Evolutionary conservation across 306 rosid species (phyloP), one percentile per base, ranked within the genome.

Genomic region (Medicago arabica): DNA sequence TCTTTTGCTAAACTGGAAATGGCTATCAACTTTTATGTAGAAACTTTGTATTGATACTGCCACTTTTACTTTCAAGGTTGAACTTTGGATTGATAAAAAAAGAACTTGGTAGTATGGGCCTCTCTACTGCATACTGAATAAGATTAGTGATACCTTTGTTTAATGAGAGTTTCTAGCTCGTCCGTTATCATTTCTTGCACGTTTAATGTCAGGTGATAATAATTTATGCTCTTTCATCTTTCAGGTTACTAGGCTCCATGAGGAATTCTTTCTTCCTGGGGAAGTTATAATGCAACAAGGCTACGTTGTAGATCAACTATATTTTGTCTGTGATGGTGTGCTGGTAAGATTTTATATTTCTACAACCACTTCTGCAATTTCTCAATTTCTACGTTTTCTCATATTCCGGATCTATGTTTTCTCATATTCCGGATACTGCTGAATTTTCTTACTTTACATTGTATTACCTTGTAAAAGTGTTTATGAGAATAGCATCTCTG

Each of bases 261-360:
- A 95, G 85, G 99, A 95, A 80, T 95, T 95, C 83, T 95, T 92
- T 82, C 96, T 95, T 60, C 97, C 97, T 5, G 97, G 99, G 71
- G 97, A 95, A 84, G 91, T 90, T 80, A 77, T 95, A 72, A 77
- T 92, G 93, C 96, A 95, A 71, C 96, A 88, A 74, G 99, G 97
- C 82, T 88, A 86, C 57, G 99, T 78, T 13, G 92, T 95, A 19
- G 99, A 92, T 86, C 99, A 95, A 86, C 89, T 95, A 53, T 95
- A 95, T 82, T 92, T 95, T 78, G 92, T 95, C 77, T 95, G 97
- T 74, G 89, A 92, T 62, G 99, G 97, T 70, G 62, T 40, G 72
- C 83, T 95, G 99, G 99, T 95, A 95, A 69, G 86, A 47, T 72
- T 86, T 68, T 65, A 12, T 38, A 74, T 39, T 64, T 54, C 67